These are phyloP conservation scores for Annona squamosa DNA, from an alignment of 164 flowering plant species.

Conservation along the genomic window DNA sequence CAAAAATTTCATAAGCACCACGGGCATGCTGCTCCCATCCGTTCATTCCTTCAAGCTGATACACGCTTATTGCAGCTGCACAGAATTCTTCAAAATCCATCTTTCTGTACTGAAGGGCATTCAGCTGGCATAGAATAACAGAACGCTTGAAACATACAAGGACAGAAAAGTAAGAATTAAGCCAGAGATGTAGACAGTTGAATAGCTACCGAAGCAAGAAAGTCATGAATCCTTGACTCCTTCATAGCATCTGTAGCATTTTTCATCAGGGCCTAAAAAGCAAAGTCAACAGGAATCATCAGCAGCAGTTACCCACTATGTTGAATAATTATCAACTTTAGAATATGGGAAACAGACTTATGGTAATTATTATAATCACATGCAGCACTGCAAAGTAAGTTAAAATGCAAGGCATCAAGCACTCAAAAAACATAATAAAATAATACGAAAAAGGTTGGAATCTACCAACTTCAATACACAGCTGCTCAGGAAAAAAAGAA, in stretches of 20 bases:
- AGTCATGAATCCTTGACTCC: constrained; percentile 73
- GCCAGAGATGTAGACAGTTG: not conserved
- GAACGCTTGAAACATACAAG: not conserved
- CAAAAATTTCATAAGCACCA: constrained; percentile 80
- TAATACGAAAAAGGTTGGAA: too few relatives aligned
- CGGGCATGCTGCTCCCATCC: constrained; percentile 94
- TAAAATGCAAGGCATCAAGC: too few relatives aligned
- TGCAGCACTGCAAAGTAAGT: too few relatives aligned
- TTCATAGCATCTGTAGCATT: constrained; percentile 91
- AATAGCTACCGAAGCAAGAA: constrained; percentile 51
- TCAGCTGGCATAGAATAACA: constrained; percentile 41
- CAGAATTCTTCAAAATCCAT: constrained; percentile 95
- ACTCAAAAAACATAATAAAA: too few relatives aligned
- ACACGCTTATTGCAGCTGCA: constrained; percentile 81
- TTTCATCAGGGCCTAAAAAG: constrained; percentile 62
- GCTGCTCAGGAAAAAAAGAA: not conserved
- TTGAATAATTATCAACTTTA: not conserved
- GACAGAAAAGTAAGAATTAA: not conserved
- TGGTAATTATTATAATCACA: too few relatives aligned
- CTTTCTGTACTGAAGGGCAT: constrained; percentile 76
- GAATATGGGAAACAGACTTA: too few relatives aligned
- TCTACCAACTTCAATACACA: too few relatives aligned
- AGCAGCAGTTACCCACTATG: not conserved
- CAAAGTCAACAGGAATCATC: constrained; percentile 4
- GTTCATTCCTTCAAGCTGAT: constrained; percentile 88